Conservation (phyloP, 306 rosid genomes). For the Oxytropis ochrocephala region DNA sequence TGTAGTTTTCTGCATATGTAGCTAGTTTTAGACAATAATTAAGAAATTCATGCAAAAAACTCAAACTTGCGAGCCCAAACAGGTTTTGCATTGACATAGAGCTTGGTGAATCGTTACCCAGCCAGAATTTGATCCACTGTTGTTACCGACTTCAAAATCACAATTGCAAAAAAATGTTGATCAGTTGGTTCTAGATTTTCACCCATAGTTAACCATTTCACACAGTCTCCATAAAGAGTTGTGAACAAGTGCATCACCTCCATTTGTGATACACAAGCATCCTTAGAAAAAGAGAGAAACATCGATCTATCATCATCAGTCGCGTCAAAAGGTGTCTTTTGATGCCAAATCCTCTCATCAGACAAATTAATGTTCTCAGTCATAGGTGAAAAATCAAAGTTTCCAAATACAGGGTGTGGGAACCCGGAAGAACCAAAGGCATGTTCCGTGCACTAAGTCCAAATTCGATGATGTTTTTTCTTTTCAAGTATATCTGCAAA, state of each 20-base stretch:
- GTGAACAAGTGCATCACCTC: constrained; percentile 39
- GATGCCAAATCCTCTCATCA: constrained; percentile 32
- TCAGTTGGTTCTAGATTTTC: neutral
- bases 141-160: constrained; percentile 32
- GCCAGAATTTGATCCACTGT: constrained; percentile 35
- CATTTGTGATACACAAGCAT: constrained; percentile 35
- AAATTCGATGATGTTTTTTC: neutral
- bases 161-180: constrained; percentile 47
- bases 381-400: neutral
- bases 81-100: constrained; percentile 44
- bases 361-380: neutral
- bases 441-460: neutral
- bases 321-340: constrained; percentile 1
- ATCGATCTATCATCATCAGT: constrained; percentile 44
- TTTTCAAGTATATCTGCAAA: constrained; percentile 14
- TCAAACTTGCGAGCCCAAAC: constrained; percentile 65
- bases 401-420: constrained; percentile 56
- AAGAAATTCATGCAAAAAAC: constrained; percentile 9
- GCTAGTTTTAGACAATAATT: neutral
- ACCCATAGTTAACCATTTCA: constrained; percentile 42
- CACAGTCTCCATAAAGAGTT: constrained; percentile 28
- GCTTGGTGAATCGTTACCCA: constrained; percentile 38
- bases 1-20: no score
- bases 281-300: constrained; percentile 63
- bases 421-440: constrained; percentile 39